Percentiles rank a stretch among this genome's conserved stretches.
phyloP scores from a whole-genome alignment of 345 rosid species.

The Aquilaria sinensis region DNA sequence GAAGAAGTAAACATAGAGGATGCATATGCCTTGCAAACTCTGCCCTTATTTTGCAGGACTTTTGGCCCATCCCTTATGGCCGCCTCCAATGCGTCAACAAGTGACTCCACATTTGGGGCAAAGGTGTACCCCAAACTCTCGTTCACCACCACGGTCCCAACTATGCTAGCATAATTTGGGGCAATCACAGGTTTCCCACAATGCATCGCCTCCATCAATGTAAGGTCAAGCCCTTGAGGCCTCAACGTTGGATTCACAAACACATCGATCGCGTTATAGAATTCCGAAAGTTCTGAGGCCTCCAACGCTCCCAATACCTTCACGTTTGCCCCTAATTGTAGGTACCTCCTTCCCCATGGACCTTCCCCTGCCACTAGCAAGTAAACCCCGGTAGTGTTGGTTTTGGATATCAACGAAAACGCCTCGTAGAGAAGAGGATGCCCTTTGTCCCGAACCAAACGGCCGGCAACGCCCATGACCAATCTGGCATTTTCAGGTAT shows the following conservation, averaged over 20 bases:
- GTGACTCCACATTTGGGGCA: conserved; percentile 59
- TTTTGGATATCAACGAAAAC: conserved; percentile 30
- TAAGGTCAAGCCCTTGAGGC: conserved; percentile 67
- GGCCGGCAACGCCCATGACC: conserved; percentile 71
- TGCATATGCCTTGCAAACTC: conserved; percentile 37
- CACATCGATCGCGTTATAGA: conserved; percentile 60
- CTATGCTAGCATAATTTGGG: conserved; percentile 66
- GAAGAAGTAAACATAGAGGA: conserved; percentile 50
- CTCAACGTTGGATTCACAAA: conserved; percentile 70
- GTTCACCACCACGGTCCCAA: conserved; percentile 51
- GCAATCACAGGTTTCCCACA: conserved; percentile 64
- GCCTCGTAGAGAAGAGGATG: conserved; percentile 64
- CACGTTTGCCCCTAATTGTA: conserved; percentile 47
- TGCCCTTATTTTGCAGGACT: conserved; percentile 44
- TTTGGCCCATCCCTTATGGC: conserved; percentile 41
- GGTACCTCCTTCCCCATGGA: conserved; percentile 60
- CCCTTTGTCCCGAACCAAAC: conserved; percentile 71
- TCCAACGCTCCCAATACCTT: conserved; percentile 51
- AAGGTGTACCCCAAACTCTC: conserved; percentile 54
- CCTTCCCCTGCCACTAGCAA: conserved; percentile 72
- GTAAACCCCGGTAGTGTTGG: conserved; percentile 25
- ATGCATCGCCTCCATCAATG: conserved; percentile 69
- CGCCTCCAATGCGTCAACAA: conserved; percentile 45
- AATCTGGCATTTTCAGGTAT: conserved; percentile 28
- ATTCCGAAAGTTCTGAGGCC: conserved; percentile 42